Percentiles rank a stretch among this genome's conserved stretches.
phyloP scores from a whole-genome alignment of 306 rosid genomes.

The Carpinus fangiana region DNA sequence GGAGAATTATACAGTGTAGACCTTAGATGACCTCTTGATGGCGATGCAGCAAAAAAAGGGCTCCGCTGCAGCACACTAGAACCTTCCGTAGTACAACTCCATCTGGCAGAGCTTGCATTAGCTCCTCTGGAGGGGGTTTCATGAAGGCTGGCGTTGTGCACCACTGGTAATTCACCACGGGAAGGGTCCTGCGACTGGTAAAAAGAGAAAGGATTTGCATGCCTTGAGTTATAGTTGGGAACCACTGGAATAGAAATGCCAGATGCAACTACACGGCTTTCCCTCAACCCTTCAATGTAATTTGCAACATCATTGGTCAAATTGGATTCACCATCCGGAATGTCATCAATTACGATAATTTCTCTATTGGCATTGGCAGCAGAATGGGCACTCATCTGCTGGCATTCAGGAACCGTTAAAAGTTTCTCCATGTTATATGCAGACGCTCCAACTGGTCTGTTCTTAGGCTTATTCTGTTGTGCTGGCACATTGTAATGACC shows the following conservation, averaged over 20 bases:
- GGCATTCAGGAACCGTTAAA: slow-evolving; percentile 21
- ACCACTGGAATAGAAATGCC: slow-evolving; percentile 25
- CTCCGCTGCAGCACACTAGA: slow-evolving; percentile 27
- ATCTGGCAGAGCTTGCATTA: slow-evolving; percentile 34
- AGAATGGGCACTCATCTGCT: slow-evolving; percentile 28
- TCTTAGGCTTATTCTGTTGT: slow-evolving; percentile 14
- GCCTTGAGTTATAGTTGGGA: slow-evolving; percentile 27
- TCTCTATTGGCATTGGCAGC: slow-evolving; percentile 29
- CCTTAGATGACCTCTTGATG: slow-evolving; percentile 35
- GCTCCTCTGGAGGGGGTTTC: slow-evolving; percentile 30
- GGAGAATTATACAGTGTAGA: slow-evolving; percentile 32
- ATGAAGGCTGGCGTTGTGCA: slow-evolving; percentile 27
- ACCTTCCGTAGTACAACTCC: slow-evolving; percentile 41
- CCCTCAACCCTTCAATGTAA: slow-evolving; percentile 33
- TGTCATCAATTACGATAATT: slow-evolving; percentile 41
- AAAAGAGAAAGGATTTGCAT: slow-evolving; percentile 25
- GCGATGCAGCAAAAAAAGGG: slow-evolving; percentile 23
- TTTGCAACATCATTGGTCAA: slow-evolving; percentile 25
- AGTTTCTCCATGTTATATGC: slow-evolving; percentile 13
- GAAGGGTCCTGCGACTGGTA: slow-evolving; percentile 30
- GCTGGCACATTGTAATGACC: slow-evolving; percentile 26
- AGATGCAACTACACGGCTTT: slow-evolving; percentile 26
- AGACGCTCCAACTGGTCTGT: slow-evolving; percentile 30
- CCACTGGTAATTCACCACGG: slow-evolving; percentile 20
- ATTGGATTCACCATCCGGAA: slow-evolving; percentile 34